Evolutionary conservation across 176 grass and related monocot species (phyloP).

Genomic region (Cymbopogon citratus): DNA sequence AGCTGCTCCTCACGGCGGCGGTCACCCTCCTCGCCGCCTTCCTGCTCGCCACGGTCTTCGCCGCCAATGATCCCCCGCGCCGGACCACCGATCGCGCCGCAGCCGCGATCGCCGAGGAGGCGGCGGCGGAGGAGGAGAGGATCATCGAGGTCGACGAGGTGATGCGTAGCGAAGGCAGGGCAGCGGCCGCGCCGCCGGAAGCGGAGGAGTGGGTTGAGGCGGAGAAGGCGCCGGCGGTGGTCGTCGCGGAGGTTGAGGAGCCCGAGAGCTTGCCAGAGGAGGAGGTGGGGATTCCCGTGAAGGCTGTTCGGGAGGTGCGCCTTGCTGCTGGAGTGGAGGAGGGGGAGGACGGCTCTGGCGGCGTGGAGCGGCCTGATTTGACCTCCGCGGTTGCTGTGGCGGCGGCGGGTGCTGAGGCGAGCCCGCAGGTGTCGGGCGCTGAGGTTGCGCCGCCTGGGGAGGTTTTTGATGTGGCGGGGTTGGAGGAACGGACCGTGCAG

Average conservation of each 20-base stretch:
- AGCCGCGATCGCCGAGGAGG: constrained; percentile 14
- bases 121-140: constrained; percentile 18
- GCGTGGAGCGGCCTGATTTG: constrained; percentile 20
- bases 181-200: background rate
- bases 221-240: constrained; percentile 8
- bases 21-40: constrained; percentile 57
- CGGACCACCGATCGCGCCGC: constrained; percentile 2
- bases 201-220: constrained; percentile 35
- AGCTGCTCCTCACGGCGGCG: constrained; percentile 66
- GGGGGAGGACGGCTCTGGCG: background rate
- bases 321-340: background rate
- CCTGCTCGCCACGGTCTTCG: constrained; percentile 58
- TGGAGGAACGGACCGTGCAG: background rate
- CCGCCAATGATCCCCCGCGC: constrained; percentile 25
- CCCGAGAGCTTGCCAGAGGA: constrained; percentile 13
- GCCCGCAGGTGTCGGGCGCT: background rate
- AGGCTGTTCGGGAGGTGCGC: background rate
- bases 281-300: background rate
- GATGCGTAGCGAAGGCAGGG: background rate
- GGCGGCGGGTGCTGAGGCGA: constrained; percentile 1
- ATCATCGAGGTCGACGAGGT: constrained; percentile 38
- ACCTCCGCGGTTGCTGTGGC: background rate
- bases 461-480: background rate
- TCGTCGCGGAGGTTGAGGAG: background rate
- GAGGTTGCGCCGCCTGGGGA: background rate